phyloP scores from a whole-genome alignment of 257 asterid species.

The Ophiorrhiza pumila region DNA sequence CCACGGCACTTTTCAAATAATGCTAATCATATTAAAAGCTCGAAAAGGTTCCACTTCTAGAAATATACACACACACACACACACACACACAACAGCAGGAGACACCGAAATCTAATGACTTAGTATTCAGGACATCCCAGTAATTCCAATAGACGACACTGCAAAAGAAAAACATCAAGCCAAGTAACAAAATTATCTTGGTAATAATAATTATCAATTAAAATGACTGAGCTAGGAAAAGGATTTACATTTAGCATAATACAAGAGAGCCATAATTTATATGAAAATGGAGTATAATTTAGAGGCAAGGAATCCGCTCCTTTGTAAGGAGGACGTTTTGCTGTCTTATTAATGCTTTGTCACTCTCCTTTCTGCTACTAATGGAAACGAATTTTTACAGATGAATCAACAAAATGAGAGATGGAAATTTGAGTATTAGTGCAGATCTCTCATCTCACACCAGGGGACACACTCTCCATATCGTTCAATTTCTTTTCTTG shows the following conservation, averaged over 20 bases:
- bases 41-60: neutral
- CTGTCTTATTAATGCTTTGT: neutral
- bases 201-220: neutral
- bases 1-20: neutral
- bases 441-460: too few relatives aligned
- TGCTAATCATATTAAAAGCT: neutral
- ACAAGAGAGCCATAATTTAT: neutral
- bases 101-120: neutral
- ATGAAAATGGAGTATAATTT: neutral
- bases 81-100: neutral
- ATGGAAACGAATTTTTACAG: neutral
- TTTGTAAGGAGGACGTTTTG: too few relatives aligned
- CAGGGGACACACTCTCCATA: too few relatives aligned
- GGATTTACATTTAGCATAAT: neutral
- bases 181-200: neutral
- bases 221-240: neutral
- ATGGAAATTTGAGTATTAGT: too few relatives aligned
- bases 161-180: neutral
- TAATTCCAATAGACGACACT: neutral
- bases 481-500: too few relatives aligned
- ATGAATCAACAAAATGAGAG: neutral
- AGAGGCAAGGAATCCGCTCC: neutral
- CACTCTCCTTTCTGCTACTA: neutral
- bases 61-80: too few relatives aligned
- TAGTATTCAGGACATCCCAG: neutral